Base-by-base conservation (phyloP, 257 asterid genomes). In the Scutellaria galericulata region DNA sequence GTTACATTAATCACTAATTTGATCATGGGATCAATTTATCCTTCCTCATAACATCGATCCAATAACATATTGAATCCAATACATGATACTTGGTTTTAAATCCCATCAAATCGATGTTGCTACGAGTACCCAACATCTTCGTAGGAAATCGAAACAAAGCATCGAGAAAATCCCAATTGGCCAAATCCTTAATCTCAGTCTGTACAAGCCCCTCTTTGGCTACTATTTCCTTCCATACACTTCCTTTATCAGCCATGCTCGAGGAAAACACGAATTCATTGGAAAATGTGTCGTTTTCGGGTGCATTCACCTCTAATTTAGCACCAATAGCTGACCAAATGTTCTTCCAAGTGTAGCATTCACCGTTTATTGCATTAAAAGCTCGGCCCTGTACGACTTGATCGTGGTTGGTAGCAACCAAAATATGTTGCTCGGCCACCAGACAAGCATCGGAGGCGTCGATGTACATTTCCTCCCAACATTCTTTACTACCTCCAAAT, bases 371-470 rank as follows among this genome's bases (percentile, higher is more conserved):
- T 0, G 91, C 88, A 47, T 92, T 90, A 31, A 86, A 85, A 2
- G 96, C 91, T 59, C 78, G 82, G 4, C 87, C 91, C 20, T n/a
- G 45, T 13, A 40, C 9, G 39, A n/a, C 15, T 10, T 20, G 50
- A 66, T 78, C 64, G 14, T 52, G 42, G 40, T 5, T 71, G 5
- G 83, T 86, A 10, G 96, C 85, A 2, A 85, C 84, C 91, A 95
- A 92, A 35, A 86, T 74, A 68, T 92, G 98, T 54, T 92, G 98
- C 31, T 85, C 96, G 0, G 96, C 96, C 46, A 90, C 94, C 5
- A 92, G 92, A 14, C 96, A 84, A 12, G 92, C 94, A 71, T 92
- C 98, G 0, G 96, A 92, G 46, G 85, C 82, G 27, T 92, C 98
- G 0, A 92, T 51, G 74, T 40, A 80, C 84, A 82, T 85, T 50